A percentile compares a stretch with the other conserved stretches of the same genome.
Evolutionary conservation across 2,329 filamentous ascomycete genomes (phyloP).

Genomic region (Trichoderma sp.): DNA sequence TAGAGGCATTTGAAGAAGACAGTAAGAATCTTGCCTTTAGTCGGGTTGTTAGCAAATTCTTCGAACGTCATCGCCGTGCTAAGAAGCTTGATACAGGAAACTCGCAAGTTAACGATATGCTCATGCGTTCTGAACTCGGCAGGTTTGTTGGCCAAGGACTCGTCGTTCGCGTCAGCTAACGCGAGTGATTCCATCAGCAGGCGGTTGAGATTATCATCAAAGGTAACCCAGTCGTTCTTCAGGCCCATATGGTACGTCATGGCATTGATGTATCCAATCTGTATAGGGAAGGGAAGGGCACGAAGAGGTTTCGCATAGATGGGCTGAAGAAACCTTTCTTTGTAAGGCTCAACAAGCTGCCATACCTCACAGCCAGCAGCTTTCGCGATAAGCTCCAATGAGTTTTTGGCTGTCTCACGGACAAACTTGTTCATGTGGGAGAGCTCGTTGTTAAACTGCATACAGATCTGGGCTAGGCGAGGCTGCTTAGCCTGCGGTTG

Average conservation of each 20-base stretch:
- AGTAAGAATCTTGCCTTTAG: slow-evolving; percentile 71
- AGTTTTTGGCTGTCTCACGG: slow-evolving; percentile 77
- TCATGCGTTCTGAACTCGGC: slow-evolving; percentile 94
- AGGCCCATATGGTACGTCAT: slow-evolving; percentile 92
- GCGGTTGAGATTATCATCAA: slow-evolving; percentile 87
- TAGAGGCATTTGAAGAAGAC: slow-evolving; percentile 99
- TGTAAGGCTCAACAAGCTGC: slow-evolving; percentile 85
- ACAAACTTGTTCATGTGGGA: slow-evolving; percentile 96
- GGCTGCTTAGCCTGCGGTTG: slow-evolving; percentile 49
- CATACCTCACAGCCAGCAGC: slow-evolving; percentile 75
- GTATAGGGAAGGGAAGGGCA: slow-evolving; percentile 87
- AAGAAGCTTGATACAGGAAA: slow-evolving; percentile 88
- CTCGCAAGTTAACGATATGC: slow-evolving; percentile 83
- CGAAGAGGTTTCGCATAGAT: slow-evolving; percentile 95
- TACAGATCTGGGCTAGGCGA: slow-evolving; percentile 73
- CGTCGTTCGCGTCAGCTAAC: slow-evolving; percentile 90
- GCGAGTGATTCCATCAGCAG: slow-evolving; percentile 91
- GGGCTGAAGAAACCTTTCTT: slow-evolving; percentile 81
- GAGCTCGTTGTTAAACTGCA: slow-evolving; percentile 81
- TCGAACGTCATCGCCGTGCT: slow-evolving; percentile 92
- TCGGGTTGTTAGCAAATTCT: slow-evolving; percentile 73
- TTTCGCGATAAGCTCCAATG: slow-evolving; percentile 76
- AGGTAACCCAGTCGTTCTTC: slow-evolving; percentile 82
- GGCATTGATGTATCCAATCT: slow-evolving; percentile 97
- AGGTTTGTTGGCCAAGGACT: slow-evolving; percentile 86